phyloP scores from a whole-genome alignment of 2,329 filamentous ascomycete genomes.

The Apiospora marii region DNA sequence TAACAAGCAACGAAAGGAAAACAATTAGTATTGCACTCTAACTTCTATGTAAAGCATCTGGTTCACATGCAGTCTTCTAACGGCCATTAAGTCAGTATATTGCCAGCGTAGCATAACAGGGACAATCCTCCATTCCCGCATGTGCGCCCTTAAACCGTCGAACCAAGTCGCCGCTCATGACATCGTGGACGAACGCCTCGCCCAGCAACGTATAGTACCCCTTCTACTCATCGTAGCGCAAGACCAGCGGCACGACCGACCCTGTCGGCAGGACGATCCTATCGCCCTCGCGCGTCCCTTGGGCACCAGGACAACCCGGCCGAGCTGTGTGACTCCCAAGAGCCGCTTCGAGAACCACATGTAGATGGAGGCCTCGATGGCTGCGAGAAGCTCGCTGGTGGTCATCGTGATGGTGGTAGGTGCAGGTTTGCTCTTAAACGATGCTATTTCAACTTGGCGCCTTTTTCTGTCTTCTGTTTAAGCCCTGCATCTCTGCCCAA shows the following conservation, averaged over 20 bases:
- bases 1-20: background rate
- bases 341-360: slow-evolving; percentile 2
- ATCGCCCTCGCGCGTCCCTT: background rate
- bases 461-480: too few species aligned
- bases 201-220: background rate
- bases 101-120: background rate
- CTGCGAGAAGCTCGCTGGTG: background rate
- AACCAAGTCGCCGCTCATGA: background rate
- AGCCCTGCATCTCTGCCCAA: too few species aligned
- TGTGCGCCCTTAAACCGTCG: background rate
- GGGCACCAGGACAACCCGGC: background rate
- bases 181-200: background rate
- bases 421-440: background rate
- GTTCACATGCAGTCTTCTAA: too few species aligned
- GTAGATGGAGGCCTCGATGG: background rate
- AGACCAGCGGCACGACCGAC: background rate
- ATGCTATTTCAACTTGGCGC: background rate
- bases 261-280: background rate
- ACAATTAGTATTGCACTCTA: background rate
- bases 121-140: background rate
- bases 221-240: background rate
- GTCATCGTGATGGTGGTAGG: background rate
- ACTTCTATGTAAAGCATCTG: background rate
- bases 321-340: background rate
- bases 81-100: background rate